phyloP scores from a whole-genome alignment of 768 basidiomycete genomes.

The Naganishia kalamii region DNA sequence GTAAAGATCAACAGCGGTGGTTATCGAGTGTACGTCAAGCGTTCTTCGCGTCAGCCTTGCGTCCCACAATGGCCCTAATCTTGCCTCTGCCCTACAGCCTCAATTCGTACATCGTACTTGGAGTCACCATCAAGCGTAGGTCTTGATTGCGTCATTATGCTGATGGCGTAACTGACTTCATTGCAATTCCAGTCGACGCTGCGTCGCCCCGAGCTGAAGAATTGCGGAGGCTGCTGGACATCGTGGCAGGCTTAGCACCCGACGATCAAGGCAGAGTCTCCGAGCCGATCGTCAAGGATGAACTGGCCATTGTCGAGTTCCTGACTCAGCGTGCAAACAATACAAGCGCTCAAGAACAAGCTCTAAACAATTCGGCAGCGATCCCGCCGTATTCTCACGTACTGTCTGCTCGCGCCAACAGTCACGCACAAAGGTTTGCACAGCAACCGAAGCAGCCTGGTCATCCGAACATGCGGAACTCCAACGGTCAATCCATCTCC shows the following conservation, averaged over 20 bases:
- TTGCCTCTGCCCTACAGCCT: conserved; percentile 24
- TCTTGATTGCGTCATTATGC: neutral
- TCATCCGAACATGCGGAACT: conserved; percentile 7
- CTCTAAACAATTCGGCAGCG: conserved; percentile 15
- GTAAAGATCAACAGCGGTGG: conserved; percentile 45
- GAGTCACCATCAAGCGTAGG: conserved; percentile 46
- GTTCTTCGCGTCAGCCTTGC: neutral
- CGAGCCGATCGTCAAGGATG: conserved; percentile 47
- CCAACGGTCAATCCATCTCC: neutral
- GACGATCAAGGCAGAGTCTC: conserved; percentile 44
- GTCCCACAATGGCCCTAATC: neutral
- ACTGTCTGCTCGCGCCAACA: conserved; percentile 1
- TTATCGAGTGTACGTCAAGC: conserved; percentile 39
- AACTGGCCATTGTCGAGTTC: conserved; percentile 48
- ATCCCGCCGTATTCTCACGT: conserved; percentile 19
- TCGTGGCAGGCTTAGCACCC: conserved; percentile 45
- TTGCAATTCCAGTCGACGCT: conserved; percentile 36
- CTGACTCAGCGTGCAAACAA: conserved; percentile 41
- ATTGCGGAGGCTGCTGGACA: conserved; percentile 39
- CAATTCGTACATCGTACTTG: conserved; percentile 47
- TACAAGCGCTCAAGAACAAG: conserved; percentile 16
- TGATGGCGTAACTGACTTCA: neutral
- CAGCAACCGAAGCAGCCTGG: conserved; percentile 35
- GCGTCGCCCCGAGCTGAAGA: conserved; percentile 45
- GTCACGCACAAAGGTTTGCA: conserved; percentile 1